A percentile compares a stretch with the other conserved stretches of the same genome.
These are phyloP conservation scores for Biscogniauxia mediterranea DNA, from an alignment of 2,329 filamentous ascomycete genomes.

Conservation along the genomic window DNA sequence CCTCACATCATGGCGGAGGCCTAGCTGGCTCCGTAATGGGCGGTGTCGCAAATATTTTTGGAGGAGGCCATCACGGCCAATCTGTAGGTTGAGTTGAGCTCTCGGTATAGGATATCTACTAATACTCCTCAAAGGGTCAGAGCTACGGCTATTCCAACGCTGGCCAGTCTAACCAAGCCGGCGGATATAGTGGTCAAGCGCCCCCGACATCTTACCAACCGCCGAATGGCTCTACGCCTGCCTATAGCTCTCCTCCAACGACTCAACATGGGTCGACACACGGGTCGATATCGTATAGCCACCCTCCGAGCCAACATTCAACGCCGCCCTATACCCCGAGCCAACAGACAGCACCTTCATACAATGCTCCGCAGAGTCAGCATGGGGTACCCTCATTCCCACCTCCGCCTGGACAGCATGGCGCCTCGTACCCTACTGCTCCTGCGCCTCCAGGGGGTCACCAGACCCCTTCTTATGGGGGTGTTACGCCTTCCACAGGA, in stretches of 20 bases:
- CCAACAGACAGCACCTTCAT: slow-evolving; percentile 22
- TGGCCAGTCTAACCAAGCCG: slow-evolving; percentile 48
- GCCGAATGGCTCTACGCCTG: slow-evolving; percentile 25
- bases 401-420: slow-evolving; percentile 27
- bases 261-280: slow-evolving; percentile 28
- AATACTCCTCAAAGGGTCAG: slow-evolving; percentile 43
- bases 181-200: slow-evolving; percentile 60
- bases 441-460: slow-evolving; percentile 28
- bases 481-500: slow-evolving; percentile 16
- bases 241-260: slow-evolving; percentile 31
- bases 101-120: slow-evolving; percentile 1
- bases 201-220: slow-evolving; percentile 62
- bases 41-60: slow-evolving; percentile 52
- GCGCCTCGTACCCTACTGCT: slow-evolving; percentile 30
- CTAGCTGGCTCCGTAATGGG: slow-evolving; percentile 54
- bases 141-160: slow-evolving; percentile 64
- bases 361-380: slow-evolving; percentile 15
- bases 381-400: slow-evolving; percentile 22
- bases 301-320: slow-evolving; percentile 24
- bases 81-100: slow-evolving; percentile 34
- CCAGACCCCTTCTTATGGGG: slow-evolving; percentile 24
- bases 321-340: slow-evolving; percentile 24
- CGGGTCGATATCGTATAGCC: slow-evolving; percentile 24
- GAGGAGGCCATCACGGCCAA: slow-evolving; percentile 43
- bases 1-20: slow-evolving; percentile 43